These are phyloP conservation scores for Alternaria novae-zelandiae DNA, from an alignment of 2,329 filamentous ascomycete species.

Conservation along the genomic window DNA sequence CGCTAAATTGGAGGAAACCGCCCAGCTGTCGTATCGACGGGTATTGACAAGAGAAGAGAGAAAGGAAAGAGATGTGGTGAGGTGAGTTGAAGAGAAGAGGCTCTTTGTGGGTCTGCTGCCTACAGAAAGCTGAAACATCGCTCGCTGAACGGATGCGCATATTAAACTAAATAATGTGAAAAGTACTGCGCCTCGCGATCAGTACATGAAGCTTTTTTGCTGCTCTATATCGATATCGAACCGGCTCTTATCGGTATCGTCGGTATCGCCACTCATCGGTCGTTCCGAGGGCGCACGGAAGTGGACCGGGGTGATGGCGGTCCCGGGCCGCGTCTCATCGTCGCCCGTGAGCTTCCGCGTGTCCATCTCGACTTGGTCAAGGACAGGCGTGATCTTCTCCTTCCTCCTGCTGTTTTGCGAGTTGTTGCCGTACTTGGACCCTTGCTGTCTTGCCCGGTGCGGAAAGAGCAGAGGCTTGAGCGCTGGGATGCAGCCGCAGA, in stretches of 20 bases:
- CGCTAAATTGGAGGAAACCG: conserved; percentile 19
- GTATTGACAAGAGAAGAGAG: conserved; percentile 17
- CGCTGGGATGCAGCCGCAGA: conserved; percentile 54
- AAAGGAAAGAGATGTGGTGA: conserved; percentile 17
- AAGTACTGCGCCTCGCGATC: conserved; percentile 25
- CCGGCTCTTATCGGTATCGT: conserved; percentile 43
- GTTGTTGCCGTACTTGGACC: conserved; percentile 40
- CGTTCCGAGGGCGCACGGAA: conserved; percentile 28
- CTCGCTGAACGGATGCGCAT: conserved; percentile 20
- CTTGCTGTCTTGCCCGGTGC: conserved; percentile 37
- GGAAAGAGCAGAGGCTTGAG: conserved; percentile 51
- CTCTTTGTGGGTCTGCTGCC: conserved; percentile 20
- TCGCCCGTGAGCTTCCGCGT: conserved; percentile 37
- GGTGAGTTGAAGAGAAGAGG: conserved; percentile 21
- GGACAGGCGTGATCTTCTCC: conserved; percentile 41
- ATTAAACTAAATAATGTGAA: conserved; percentile 20
- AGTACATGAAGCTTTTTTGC: conserved; percentile 47
- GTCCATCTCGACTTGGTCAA: conserved; percentile 45
- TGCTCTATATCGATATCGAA: conserved; percentile 45
- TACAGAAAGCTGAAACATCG: conserved; percentile 18
- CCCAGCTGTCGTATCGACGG: conserved; percentile 21
- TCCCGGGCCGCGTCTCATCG: conserved; percentile 33
- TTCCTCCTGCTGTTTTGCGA: conserved; percentile 39
- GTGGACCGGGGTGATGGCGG: conserved; percentile 23
- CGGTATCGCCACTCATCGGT: conserved; percentile 44